Evolutionary conservation across 2,329 filamentous ascomycete genomes (phyloP).

Genomic region (Botrytis byssoidea): DNA sequence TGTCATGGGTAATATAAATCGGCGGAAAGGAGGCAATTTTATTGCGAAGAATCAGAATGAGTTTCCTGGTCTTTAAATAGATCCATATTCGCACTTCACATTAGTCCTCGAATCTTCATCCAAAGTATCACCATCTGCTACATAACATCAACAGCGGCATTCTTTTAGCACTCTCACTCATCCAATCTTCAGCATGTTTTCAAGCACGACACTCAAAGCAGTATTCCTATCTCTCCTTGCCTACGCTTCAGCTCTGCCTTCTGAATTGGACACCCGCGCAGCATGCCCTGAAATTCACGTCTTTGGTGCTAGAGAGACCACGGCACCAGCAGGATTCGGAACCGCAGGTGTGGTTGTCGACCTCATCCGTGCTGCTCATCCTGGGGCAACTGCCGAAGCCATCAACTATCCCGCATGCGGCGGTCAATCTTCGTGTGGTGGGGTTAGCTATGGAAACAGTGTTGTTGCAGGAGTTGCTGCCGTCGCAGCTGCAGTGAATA

Average conservation of each 20-base stretch:
- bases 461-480: constrained; percentile 56
- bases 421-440: constrained; percentile 56
- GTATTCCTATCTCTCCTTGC: neutral
- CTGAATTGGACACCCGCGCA: constrained; percentile 26
- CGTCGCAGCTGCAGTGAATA: constrained; percentile 58
- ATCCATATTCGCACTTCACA: neutral
- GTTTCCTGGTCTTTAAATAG: neutral
- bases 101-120: neutral
- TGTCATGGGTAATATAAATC: neutral
- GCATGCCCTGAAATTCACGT: constrained; percentile 48
- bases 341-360: constrained; percentile 50
- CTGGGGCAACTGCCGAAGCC: constrained; percentile 53
- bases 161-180: neutral
- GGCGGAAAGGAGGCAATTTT: neutral
- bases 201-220: neutral
- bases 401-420: constrained; percentile 63
- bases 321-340: constrained; percentile 50
- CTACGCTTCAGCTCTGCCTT: constrained; percentile 3
- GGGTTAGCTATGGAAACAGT: constrained; percentile 59
- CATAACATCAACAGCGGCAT: neutral
- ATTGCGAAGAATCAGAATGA: neutral
- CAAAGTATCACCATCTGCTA: neutral
- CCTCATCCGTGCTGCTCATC: constrained; percentile 47
- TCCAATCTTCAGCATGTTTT: neutral
- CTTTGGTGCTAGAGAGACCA: constrained; percentile 53